These are phyloP conservation scores for Cucurbita ficifolia DNA, from an alignment of 306 rosid species.

Conservation along the genomic window DNA sequence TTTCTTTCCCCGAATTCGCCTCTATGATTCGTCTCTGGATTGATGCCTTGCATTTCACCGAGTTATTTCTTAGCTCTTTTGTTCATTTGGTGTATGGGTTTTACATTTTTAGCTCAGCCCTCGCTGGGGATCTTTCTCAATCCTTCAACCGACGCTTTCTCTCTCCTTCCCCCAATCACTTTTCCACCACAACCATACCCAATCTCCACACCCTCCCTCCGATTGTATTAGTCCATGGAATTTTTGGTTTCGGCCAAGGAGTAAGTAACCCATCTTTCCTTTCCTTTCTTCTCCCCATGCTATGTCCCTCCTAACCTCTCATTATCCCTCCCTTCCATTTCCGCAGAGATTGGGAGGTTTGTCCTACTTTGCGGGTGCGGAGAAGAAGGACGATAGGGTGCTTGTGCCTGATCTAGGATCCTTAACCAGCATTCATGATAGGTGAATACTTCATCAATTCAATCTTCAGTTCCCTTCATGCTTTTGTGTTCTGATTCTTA, in stretches of 20 bases:
- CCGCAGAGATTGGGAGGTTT: constrained; percentile 65
- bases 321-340: background rate
- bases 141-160: constrained; percentile 28
- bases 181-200: background rate
- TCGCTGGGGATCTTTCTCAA: constrained; percentile 73
- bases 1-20: background rate
- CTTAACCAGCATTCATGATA: constrained; percentile 70
- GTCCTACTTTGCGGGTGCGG: constrained; percentile 93
- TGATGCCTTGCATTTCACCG: constrained; percentile 33
- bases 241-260: constrained; percentile 97
- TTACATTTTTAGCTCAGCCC: constrained; percentile 77
- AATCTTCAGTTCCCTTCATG: background rate
- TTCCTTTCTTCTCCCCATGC: background rate
- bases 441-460: constrained; percentile 17
- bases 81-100: constrained; percentile 76
- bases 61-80: constrained; percentile 50
- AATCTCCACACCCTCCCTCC: constrained; percentile 45
- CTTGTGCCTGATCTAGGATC: constrained; percentile 99
- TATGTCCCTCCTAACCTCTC: background rate
- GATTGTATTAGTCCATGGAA: constrained; percentile 86
- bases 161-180: constrained; percentile 17
- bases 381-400: constrained; percentile 90
- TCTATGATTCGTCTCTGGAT: constrained; percentile 58
- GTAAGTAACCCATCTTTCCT: constrained; percentile 13
- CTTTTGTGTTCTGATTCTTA: background rate